Evolutionary conservation across 805 yeast species (phyloP).

Genomic region (Saturnispora kantuleensis): DNA sequence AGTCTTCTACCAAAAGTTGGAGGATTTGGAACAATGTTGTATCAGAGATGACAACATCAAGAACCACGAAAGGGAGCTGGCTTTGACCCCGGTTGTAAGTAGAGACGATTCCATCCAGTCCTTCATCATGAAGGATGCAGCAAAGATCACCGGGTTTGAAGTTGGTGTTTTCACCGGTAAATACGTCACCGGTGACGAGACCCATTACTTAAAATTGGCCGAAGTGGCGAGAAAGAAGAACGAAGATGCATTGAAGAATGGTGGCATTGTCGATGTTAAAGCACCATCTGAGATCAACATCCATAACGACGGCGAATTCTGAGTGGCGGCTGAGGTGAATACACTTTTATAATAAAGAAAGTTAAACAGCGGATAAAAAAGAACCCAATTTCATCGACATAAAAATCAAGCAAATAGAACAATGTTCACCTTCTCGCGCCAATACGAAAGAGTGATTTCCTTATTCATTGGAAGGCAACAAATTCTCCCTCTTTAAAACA

Average conservation of each 20-base stretch:
- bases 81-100: constrained; percentile 28
- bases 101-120: constrained; percentile 23
- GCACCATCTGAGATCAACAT: constrained; percentile 62
- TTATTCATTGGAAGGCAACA: too few species aligned
- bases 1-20: constrained; percentile 79
- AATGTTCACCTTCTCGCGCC: too few species aligned
- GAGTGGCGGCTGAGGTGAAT: neutral
- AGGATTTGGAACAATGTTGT: constrained; percentile 79
- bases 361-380: too few species aligned
- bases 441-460: too few species aligned
- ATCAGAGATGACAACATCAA: constrained; percentile 25
- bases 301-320: constrained; percentile 47
- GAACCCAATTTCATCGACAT: too few species aligned
- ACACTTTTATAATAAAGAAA: too few species aligned
- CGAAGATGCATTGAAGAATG: constrained; percentile 27
- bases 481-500: constrained; percentile 4
- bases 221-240: constrained; percentile 77
- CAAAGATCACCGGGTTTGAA: constrained; percentile 57
- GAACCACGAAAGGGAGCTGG: constrained; percentile 26
- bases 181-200: constrained; percentile 91
- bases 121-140: constrained; percentile 16
- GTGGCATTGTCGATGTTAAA: constrained; percentile 54
- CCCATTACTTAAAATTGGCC: constrained; percentile 67
- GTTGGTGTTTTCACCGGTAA: constrained; percentile 95
- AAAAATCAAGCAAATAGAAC: too few species aligned